Conservation (phyloP, 2,329 filamentous ascomycete genomes). For the Colletotrichum tofieldiae region DNA sequence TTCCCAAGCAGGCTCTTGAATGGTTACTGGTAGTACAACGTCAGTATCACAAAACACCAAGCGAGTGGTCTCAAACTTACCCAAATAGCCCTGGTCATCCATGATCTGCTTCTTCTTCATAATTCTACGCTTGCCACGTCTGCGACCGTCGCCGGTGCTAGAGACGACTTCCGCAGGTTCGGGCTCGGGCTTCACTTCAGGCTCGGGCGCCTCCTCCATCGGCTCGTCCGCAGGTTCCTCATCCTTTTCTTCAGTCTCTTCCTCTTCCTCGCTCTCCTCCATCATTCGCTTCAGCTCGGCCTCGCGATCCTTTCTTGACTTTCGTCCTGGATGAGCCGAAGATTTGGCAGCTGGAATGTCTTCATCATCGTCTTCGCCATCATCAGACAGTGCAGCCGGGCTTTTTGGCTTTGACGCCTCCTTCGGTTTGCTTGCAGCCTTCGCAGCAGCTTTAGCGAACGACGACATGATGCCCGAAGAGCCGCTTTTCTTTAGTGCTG, state of each 20-base stretch:
- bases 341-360: constrained; percentile 61
- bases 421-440: constrained; percentile 43
- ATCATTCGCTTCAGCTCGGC: constrained; percentile 81
- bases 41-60: constrained; percentile 17
- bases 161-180: constrained; percentile 68
- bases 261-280: constrained; percentile 77
- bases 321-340: constrained; percentile 52
- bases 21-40: constrained; percentile 75
- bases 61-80: constrained; percentile 63
- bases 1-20: constrained; percentile 89
- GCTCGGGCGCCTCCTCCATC: constrained; percentile 58
- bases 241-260: constrained; percentile 72
- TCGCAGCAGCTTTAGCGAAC: constrained; percentile 75
- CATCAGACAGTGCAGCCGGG: constrained; percentile 63
- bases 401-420: constrained; percentile 25
- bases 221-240: constrained; percentile 57
- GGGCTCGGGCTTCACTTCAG: constrained; percentile 56
- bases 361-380: constrained; percentile 68
- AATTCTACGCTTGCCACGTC: constrained; percentile 83
- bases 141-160: constrained; percentile 71
- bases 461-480: constrained; percentile 80
- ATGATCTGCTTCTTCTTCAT: constrained; percentile 91
- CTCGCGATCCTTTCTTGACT: constrained; percentile 74
- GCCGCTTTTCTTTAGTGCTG: constrained; percentile 70
- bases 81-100: constrained; percentile 91